These are phyloP conservation scores for Rheum nobile DNA, from an alignment of 148 eudicot species.

Conservation along the genomic window DNA sequence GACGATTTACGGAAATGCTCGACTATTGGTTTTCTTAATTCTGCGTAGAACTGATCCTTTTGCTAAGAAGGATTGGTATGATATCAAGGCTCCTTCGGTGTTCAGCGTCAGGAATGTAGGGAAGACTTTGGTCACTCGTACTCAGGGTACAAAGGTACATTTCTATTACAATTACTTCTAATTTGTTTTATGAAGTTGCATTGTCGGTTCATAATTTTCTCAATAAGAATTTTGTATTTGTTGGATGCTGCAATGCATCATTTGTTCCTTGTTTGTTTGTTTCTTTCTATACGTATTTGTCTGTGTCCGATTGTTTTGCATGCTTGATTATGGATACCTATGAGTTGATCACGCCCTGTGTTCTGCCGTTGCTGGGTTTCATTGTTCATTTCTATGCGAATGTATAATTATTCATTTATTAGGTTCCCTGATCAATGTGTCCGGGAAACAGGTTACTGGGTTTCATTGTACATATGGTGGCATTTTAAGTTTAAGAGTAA, in stretches of 20 bases:
- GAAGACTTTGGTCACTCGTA: slow-evolving; percentile 11
- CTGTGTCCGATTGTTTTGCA: no score
- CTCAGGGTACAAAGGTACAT: slow-evolving; percentile 9
- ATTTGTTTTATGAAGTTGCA: background rate
- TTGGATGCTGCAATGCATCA: background rate
- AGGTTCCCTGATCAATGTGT: background rate
- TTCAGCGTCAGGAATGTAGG: slow-evolving; percentile 3
- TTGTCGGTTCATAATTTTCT: background rate
- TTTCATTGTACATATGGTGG: background rate
- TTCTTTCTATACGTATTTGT: background rate
- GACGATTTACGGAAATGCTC: background rate
- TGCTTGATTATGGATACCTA: no score
- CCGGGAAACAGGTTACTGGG: background rate
- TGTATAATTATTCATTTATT: background rate
- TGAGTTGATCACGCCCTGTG: no score
- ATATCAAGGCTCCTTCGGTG: slow-evolving; percentile 6
- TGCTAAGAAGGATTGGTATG: slow-evolving; percentile 9
- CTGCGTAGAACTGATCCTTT: background rate
- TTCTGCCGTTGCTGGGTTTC: no score
- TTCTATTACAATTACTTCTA: background rate
- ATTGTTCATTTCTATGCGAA: no score
- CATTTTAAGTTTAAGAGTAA: background rate
- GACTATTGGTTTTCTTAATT: background rate
- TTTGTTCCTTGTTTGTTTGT: background rate
- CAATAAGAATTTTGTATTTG: background rate